phyloP scores from a whole-genome alignment of 106 monocot genomes.

The Apostasia ramifera region DNA sequence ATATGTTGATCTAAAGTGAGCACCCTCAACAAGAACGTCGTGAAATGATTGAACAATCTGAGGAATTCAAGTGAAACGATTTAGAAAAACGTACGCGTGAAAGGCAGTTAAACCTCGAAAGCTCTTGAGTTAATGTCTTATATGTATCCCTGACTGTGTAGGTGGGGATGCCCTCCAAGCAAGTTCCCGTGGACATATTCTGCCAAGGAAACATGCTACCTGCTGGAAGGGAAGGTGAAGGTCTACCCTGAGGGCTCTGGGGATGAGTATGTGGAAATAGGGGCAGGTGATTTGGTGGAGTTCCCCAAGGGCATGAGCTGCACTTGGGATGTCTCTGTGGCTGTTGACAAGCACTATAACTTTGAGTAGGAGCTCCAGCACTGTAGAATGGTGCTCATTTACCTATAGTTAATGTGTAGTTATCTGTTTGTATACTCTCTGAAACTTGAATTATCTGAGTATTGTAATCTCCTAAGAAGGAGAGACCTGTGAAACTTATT shows the following conservation, averaged over 20 bases:
- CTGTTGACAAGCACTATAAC: constrained; percentile 61
- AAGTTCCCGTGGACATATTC: constrained; percentile 71
- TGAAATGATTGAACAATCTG: too few relatives aligned
- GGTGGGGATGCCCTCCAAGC: constrained; percentile 70
- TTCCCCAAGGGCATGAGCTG: constrained; percentile 72
- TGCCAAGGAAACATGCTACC: constrained; percentile 66
- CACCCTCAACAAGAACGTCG: too few relatives aligned
- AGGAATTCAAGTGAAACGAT: too few relatives aligned
- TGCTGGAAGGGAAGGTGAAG: constrained; percentile 69
- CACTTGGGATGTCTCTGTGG: constrained; percentile 58
- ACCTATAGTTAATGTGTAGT: too few relatives aligned
- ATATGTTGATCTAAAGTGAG: background rate
- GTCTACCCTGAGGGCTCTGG: constrained; percentile 52
- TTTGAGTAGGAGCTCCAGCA: constrained; percentile 25
- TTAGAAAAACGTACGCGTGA: too few relatives aligned
- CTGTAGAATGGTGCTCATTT: too few relatives aligned
- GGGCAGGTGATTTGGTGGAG: constrained; percentile 56
- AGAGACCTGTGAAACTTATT: too few relatives aligned
- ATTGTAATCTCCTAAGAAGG: too few relatives aligned
- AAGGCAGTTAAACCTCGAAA: too few relatives aligned
- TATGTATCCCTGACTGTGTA: constrained; percentile 3
- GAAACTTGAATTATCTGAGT: too few relatives aligned
- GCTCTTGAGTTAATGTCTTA: too few relatives aligned
- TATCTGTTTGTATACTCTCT: too few relatives aligned
- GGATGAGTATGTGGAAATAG: constrained; percentile 53